Evolutionary conservation across 2,329 filamentous ascomycete species (phyloP), one percentile per base, ranked within the genome.

Genomic region (Diaporthe ampelina): DNA sequence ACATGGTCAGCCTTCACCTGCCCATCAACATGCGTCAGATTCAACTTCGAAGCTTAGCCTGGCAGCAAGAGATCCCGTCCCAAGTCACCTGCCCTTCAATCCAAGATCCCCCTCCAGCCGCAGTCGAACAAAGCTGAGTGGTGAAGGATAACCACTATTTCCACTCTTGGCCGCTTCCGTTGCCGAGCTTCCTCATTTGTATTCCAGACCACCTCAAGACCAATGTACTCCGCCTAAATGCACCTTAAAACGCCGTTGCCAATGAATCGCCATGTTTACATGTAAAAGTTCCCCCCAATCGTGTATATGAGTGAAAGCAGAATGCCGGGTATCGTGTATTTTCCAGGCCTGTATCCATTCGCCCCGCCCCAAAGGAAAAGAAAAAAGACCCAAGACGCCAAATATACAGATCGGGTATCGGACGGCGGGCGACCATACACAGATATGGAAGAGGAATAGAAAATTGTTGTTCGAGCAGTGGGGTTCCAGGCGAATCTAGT

Each of bases 321-420:
- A 50, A 74, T 74, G 72, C 74, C 72, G 72, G 74, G 74, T 75
- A 75, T 74, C 74, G 74, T 75, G 17, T 75, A 74, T 75, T 71
- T 75, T 75, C 72, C 74, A 40, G 71, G 57, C 70, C 63, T 35
- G 54, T 73, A 11, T 70, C 63, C 48, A 24, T 61, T 61, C 56
- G 61, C 71, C 71, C 40, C 19, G 6, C 19, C n/a, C 10, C 61
- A n/a, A 3, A 21, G 6, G 3, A 21, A 63, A 26, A 11, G 15
- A 24, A 56, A 40, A 52, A 58, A 17, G 15, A 19, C 15, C 4
- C 35, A 69, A 56, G 50, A 54, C 61, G 24, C 50, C 52, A 72
- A 9, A 40, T 37, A 50, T 29, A 68, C 17, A 57, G 17, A 24
- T 24, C 10, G 26, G 37, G 48, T 57, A 56, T 52, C 15, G 35